Conservation (phyloP, 768 basidiomycete species). For the Rhizopogon salebrosus region DNA sequence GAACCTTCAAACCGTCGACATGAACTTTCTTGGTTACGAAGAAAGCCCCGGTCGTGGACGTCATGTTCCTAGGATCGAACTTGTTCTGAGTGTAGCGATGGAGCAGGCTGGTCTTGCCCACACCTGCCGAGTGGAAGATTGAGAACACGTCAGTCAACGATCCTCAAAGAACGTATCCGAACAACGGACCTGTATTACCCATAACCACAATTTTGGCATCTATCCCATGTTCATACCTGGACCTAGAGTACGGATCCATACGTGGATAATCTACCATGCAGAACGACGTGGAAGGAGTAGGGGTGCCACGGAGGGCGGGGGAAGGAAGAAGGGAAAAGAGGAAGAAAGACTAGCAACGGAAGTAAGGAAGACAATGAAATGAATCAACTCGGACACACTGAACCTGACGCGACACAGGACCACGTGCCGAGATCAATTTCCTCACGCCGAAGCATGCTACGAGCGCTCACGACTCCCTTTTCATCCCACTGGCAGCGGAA, state of each 20-base stretch:
- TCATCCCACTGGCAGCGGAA: no score
- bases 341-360: slow-evolving; percentile 27
- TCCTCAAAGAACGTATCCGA: slow-evolving; percentile 7
- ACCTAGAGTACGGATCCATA: slow-evolving; percentile 62
- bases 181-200: slow-evolving; percentile 63
- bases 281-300: slow-evolving; percentile 17
- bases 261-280: slow-evolving; percentile 53
- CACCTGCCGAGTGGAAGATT: slow-evolving; percentile 42
- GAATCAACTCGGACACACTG: slow-evolving; percentile 21
- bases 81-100: slow-evolving; percentile 87
- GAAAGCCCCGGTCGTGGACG: slow-evolving; percentile 88
- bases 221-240: slow-evolving; percentile 76
- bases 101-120: slow-evolving; percentile 89
- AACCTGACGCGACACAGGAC: slow-evolving; percentile 25
- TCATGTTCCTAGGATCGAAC: slow-evolving; percentile 84
- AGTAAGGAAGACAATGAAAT: slow-evolving; percentile 25
- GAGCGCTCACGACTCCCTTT: background rate
- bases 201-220: slow-evolving; percentile 96
- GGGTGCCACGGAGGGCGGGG: slow-evolving; percentile 44
- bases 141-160: slow-evolving; percentile 8
- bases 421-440: slow-evolving; percentile 22
- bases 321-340: slow-evolving; percentile 11
- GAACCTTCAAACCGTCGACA: slow-evolving; percentile 80
- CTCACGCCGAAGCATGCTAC: slow-evolving; percentile 3
- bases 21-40: slow-evolving; percentile 91